Base-by-base conservation (phyloP, 495 filamentous ascomycete species). In the Neurospora hispaniola region DNA sequence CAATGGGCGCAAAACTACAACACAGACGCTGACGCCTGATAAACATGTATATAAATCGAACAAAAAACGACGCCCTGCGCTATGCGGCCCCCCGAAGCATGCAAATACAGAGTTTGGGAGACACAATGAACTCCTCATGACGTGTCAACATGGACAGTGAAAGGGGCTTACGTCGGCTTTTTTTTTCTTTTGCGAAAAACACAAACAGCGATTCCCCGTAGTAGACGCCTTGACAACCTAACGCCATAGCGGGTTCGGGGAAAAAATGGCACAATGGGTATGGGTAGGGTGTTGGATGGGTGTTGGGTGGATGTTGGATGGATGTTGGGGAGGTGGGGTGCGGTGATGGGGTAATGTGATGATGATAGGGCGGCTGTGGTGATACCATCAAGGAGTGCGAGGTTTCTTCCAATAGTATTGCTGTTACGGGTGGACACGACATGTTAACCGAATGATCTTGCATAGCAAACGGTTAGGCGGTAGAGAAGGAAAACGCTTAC, bases 351-450 rank as follows among this genome's bases (percentile, higher is more conserved):
- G 54, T 2, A 12, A 62, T 16, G 27, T 62, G 54, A 18, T 35
- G 6, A 16, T 35, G 23, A 31, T 35, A 31, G 23, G 54, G 54
- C 12, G 14, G 54, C 16, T 62, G 27, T 35, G 54, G 54, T 62
- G 54, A 62, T 62, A 62, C 27, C 14, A 69, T 84, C 73, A 88
- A 23, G 86, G 86, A 12, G 86, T 88, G 71, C 80, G 80, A 5
- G 93, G 93, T 77, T 92, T 91, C 78, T 92, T 92, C 93, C 93
- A 97, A 84, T 90, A 97, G 81, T 97, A 96, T 97, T 96, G 93
- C 93, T 97, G 71, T 68, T 5, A 14, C 42, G 39, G 12, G 70
- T 79, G 71, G 77, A 73, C 70, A 72, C 42, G 18, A 75, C 70
- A 72, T 42, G 69, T 78, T 75, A 77, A 73, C 66, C 46, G 71